Evolutionary conservation across 495 filamentous ascomycete species (phyloP).

Genomic region (Neurospora pannonica): DNA sequence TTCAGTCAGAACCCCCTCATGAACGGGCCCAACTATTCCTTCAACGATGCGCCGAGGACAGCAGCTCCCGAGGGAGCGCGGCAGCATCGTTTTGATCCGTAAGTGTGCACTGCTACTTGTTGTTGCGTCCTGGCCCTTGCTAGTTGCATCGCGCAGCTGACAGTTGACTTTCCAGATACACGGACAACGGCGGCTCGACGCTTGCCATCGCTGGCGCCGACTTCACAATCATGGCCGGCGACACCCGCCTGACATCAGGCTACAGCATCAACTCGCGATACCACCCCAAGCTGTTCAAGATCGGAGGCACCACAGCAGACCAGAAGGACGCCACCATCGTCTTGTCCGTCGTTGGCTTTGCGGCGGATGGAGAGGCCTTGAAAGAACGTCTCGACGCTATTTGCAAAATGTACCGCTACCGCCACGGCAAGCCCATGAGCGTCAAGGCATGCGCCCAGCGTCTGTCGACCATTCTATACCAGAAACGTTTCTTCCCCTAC

Average conservation of each 20-base stretch:
- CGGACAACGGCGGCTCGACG: conserved; percentile 95
- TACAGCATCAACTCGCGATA: conserved; percentile 98
- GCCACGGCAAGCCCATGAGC: conserved; percentile 86
- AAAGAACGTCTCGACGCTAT: conserved; percentile 82
- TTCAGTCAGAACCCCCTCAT: conserved; percentile 54
- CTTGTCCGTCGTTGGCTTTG: conserved; percentile 89
- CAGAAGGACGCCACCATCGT: conserved; percentile 77
- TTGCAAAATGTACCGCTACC: conserved; percentile 95
- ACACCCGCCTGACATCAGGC: conserved; percentile 86
- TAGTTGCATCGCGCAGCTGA: conserved; percentile 4
- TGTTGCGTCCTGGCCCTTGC: not conserved
- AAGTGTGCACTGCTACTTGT: conserved; percentile 17
- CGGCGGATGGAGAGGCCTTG: conserved; percentile 82
- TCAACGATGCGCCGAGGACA: conserved; percentile 40
- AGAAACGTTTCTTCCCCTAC: conserved; percentile 97
- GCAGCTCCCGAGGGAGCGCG: conserved; percentile 37
- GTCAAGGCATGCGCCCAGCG: conserved; percentile 89
- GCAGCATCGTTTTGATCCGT: conserved; percentile 93
- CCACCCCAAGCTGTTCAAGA: conserved; percentile 91
- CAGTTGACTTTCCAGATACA: conserved; percentile 56
- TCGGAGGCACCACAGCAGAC: conserved; percentile 78
- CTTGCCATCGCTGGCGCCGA: conserved; percentile 88
- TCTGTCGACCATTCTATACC: conserved; percentile 86
- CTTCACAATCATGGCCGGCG: conserved; percentile 92
- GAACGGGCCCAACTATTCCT: conserved; percentile 52